Evolutionary conservation across 305 asterid genomes (phyloP).

Genomic region (Solanum hybrid): DNA sequence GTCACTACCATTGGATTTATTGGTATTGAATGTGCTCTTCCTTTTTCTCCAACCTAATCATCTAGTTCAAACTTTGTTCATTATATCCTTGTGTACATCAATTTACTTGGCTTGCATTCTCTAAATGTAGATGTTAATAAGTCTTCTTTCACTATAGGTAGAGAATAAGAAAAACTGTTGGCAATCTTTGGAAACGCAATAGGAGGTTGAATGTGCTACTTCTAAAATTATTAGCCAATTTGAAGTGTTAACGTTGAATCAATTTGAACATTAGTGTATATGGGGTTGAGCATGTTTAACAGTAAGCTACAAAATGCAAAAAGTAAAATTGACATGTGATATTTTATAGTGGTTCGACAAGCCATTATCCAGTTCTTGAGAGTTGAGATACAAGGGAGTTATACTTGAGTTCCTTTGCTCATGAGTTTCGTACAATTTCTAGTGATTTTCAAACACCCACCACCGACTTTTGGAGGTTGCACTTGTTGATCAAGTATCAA

Average conservation of each 20-base stretch:
- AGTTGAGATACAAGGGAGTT: not conserved
- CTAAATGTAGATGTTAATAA: not conserved
- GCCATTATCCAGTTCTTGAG: not conserved
- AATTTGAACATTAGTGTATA: not conserved
- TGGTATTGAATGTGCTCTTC: constrained; percentile 36
- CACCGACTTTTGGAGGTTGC: not conserved
- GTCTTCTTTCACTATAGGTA: not conserved
- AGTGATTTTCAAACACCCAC: not conserved
- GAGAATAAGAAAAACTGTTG: not conserved
- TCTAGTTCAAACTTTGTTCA: not conserved
- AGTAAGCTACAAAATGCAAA: not conserved
- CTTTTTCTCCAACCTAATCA: not conserved
- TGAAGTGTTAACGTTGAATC: not conserved
- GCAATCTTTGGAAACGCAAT: not conserved
- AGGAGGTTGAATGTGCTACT: not conserved
- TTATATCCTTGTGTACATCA: not conserved
- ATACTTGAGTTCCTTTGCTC: not conserved
- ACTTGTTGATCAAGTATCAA: not conserved
- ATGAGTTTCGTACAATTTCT: not conserved
- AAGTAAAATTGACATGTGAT: not conserved
- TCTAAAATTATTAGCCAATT: not conserved
- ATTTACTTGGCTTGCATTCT: not conserved
- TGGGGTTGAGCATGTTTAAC: not conserved
- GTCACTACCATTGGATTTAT: constrained; percentile 77
- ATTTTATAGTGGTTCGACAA: not conserved